These are phyloP conservation scores for Blumeria hordei DNA, from an alignment of 2,329 filamentous ascomycete species.

Conservation along the genomic window DNA sequence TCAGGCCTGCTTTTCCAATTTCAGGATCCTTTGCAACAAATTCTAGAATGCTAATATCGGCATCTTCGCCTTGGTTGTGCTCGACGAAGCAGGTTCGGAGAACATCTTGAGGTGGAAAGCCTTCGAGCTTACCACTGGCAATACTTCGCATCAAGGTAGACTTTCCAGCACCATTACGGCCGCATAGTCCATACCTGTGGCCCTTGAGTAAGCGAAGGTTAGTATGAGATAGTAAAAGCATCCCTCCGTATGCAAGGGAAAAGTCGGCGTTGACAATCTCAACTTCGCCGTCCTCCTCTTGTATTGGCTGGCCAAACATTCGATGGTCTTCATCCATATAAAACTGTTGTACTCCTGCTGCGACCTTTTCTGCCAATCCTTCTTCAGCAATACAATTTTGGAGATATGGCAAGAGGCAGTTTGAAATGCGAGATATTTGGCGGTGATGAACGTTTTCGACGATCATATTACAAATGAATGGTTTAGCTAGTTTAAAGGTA, in stretches of 20 bases:
- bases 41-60: constrained; percentile 83
- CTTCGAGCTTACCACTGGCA: constrained; percentile 83
- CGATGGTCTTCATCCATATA: constrained; percentile 69
- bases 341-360: constrained; percentile 48
- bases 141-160: constrained; percentile 98
- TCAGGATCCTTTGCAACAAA: constrained; percentile 79
- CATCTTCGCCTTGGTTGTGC: constrained; percentile 96
- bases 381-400: constrained; percentile 39
- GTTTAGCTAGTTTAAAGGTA: constrained; percentile 40
- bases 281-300: constrained; percentile 74
- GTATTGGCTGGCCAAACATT: constrained; percentile 61
- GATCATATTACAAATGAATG: constrained; percentile 64
- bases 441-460: constrained; percentile 72
- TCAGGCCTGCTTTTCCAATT: constrained; percentile 51
- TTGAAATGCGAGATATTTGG: constrained; percentile 46
- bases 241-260: constrained; percentile 90
- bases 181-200: constrained; percentile 89
- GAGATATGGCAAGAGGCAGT: constrained; percentile 51
- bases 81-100: constrained; percentile 95
- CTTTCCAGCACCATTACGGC: constrained; percentile 91
- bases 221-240: constrained; percentile 88
- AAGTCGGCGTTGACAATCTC: constrained; percentile 98
- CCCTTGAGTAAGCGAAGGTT: constrained; percentile 88
- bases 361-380: constrained; percentile 36
- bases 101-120: constrained; percentile 79